phyloP scores from a whole-genome alignment of 1,284 basidiomycete species.

The Pisolithus thermaeus region DNA sequence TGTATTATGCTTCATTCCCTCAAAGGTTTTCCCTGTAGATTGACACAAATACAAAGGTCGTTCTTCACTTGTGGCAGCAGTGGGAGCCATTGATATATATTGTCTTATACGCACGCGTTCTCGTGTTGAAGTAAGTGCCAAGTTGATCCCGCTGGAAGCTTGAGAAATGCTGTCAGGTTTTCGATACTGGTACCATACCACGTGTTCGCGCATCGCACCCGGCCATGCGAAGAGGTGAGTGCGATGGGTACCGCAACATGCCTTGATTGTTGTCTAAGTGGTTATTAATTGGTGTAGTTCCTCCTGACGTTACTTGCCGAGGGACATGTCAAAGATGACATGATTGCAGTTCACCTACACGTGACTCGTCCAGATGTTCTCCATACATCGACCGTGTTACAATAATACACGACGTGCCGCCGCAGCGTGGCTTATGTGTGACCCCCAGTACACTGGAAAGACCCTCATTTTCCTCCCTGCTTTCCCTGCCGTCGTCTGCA shows the following conservation, averaged over 20 bases:
- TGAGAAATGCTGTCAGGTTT: constrained; percentile 1
- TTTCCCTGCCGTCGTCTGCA: too few species aligned
- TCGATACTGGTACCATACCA: neutral
- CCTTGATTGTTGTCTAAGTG: neutral
- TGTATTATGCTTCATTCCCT: constrained; percentile 25
- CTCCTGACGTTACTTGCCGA: neutral
- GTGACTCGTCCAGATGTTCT: too few species aligned
- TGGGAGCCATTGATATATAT: constrained; percentile 5
- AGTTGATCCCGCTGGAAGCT: constrained; percentile 1
- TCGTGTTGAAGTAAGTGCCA: constrained; percentile 2
- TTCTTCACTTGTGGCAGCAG: constrained; percentile 16
- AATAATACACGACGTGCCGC: neutral
- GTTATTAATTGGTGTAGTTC: neutral
- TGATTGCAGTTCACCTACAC: too few species aligned
- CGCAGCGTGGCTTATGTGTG: neutral
- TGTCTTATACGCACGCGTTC: neutral
- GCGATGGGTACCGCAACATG: neutral
- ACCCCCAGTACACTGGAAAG: neutral
- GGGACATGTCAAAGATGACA: neutral
- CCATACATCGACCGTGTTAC: too few species aligned
- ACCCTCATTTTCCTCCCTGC: too few species aligned
- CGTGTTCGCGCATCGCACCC: neutral
- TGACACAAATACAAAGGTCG: constrained; percentile 17
- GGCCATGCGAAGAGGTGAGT: neutral
- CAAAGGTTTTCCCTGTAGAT: constrained; percentile 28